phyloP scores from a whole-genome alignment of 192 early-diverging fungal species.

The Helicostylum pulchrum region DNA sequence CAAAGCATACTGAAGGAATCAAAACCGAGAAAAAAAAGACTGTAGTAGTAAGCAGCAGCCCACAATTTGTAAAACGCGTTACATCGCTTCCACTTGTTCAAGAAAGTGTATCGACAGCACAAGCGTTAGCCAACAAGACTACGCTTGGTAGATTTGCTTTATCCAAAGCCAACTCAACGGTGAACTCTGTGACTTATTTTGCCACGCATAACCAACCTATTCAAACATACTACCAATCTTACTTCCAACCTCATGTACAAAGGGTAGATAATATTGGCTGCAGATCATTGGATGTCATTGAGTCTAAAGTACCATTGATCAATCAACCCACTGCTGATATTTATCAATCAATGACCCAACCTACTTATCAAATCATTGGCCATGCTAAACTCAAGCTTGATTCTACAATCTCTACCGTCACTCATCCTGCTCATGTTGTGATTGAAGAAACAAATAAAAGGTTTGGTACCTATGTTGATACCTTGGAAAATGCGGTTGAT shows the following conservation, averaged over 20 bases:
- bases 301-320: slow-evolving; percentile 60
- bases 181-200: slow-evolving; percentile 18
- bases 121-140: slow-evolving; percentile 24
- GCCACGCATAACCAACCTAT: slow-evolving; percentile 20
- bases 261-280: slow-evolving; percentile 61
- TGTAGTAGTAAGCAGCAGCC: not conserved
- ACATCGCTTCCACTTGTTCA: slow-evolving; percentile 32
- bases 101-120: slow-evolving; percentile 29
- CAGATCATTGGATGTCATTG: slow-evolving; percentile 62
- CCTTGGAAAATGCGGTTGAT: slow-evolving; percentile 44
- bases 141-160: slow-evolving; percentile 31
- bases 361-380: slow-evolving; percentile 46
- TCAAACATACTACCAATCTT: slow-evolving; percentile 32
- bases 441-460: slow-evolving; percentile 38
- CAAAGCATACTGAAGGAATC: slow-evolving; percentile 4
- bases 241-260: slow-evolving; percentile 56
- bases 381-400: slow-evolving; percentile 26
- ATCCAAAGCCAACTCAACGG: slow-evolving; percentile 23
- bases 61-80: slow-evolving; percentile 32
- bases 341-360: slow-evolving; percentile 29
- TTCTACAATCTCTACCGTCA: slow-evolving; percentile 15
- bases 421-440: slow-evolving; percentile 45
- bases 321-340: slow-evolving; percentile 61
- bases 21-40: not conserved
- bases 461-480: slow-evolving; percentile 45